Evolutionary conservation across 345 rosid species (phyloP), one percentile per base, ranked within the genome.

Genomic region (Euphorbia lathyris): DNA sequence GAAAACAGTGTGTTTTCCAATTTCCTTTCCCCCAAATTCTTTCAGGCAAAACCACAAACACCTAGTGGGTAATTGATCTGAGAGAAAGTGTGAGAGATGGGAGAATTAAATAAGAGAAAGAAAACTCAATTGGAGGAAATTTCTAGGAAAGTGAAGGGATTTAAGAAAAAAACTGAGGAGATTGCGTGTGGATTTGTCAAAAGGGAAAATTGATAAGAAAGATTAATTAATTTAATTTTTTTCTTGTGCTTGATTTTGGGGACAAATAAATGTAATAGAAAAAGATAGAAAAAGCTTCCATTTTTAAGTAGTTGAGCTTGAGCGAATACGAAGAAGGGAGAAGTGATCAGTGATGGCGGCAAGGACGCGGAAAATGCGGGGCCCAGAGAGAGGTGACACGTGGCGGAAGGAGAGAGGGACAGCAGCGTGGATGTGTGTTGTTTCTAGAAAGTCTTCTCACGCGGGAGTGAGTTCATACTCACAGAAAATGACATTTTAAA

Each of bases 161-260:
- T 26, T 0, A 7, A 34, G 6, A 3, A 43, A 65, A 50, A 56
- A 65, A 25, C 45, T 23, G 19, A 7, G 9, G 60, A 69, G 72
- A 74, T 83, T 75, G 86, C 93, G 88, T 86, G 96, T 86, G 66
- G 77, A 77, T 76, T 77, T 85, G 90, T 79, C 85, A 83, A 85
- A 73, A 77, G 43, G 7, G 69, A 52, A 72, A 75, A 30, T 32
- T 29, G 20, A 19, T 38, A 60, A 23, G 68, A 57, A 47, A 17
- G 50, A n/a, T 13, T 17, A 1, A n/a, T 30, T 6, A 0, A 51
- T 10, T 34, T 12, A 0, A 38, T 20, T 9, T 20, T 14, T 9
- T 57, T 45, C 34, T 36, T 38, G 7, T 1, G 16, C 25, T 9
- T 58, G 4, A 14, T 11, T 13, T 36, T 47, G 16, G 3, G 19